These are phyloP conservation scores for Cupressus sempervirens DNA, from an alignment of 75 land plant genomes.

Conservation along the genomic window DNA sequence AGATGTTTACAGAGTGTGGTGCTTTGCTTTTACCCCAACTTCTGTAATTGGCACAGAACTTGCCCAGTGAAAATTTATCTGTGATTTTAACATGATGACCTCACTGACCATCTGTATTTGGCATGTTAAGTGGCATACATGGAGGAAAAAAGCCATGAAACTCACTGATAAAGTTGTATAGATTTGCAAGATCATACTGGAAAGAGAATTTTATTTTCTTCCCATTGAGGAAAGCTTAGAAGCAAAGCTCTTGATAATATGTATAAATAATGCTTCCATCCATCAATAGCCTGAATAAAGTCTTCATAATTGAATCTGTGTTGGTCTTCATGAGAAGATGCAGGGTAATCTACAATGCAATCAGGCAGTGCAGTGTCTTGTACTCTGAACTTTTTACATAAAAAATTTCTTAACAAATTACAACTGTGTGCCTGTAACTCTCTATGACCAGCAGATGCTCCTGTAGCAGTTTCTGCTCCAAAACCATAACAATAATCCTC, in stretches of 20 bases:
- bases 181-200: neutral
- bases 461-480: neutral
- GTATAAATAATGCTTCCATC: slow-evolving; percentile 10
- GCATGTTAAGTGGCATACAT: neutral
- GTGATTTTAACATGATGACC: neutral
- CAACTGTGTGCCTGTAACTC: neutral
- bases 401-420: neutral
- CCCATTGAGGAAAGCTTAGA: slow-evolving; percentile 6
- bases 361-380: neutral
- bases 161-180: neutral
- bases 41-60: neutral
- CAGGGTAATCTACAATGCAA: neutral
- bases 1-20: neutral
- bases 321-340: neutral
- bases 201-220: slow-evolving; percentile 6
- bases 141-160: neutral
- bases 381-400: slow-evolving; percentile 1
- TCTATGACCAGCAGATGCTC: neutral
- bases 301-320: neutral
- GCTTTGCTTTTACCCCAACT: neutral
- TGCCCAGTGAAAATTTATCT: neutral
- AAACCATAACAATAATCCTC: neutral
- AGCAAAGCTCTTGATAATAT: neutral
- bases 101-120: neutral
- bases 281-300: neutral